Conservation (phyloP, 2,329 filamentous ascomycete species). For the Stachybotrys chlorohalonatus region DNA sequence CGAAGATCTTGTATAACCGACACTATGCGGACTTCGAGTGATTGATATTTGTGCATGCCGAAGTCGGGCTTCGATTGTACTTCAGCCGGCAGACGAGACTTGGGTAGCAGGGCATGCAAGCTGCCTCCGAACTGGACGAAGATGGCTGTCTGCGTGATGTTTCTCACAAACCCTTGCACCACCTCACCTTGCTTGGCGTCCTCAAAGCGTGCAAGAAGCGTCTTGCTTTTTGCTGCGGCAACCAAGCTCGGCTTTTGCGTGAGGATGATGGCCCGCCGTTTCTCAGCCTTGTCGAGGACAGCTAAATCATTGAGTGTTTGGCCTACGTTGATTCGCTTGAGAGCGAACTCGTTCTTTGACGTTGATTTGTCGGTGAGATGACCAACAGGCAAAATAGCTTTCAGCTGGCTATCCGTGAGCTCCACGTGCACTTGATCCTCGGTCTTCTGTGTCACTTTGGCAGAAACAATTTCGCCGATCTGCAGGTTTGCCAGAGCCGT, state of each 20-base stretch:
- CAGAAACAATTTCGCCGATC: constrained; percentile 66
- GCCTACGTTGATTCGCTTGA: constrained; percentile 77
- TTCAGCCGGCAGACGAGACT: constrained; percentile 66
- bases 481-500: constrained; percentile 65
- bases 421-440: constrained; percentile 70
- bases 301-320: constrained; percentile 76
- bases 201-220: constrained; percentile 61
- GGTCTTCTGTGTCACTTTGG: constrained; percentile 73
- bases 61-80: constrained; percentile 62
- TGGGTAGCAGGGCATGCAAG: constrained; percentile 71
- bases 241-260: constrained; percentile 79
- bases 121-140: constrained; percentile 84
- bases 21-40: constrained; percentile 62
- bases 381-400: constrained; percentile 64
- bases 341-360: constrained; percentile 65
- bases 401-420: constrained; percentile 62
- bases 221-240: constrained; percentile 62
- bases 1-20: constrained; percentile 62
- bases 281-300: constrained; percentile 76
- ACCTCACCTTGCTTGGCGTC: constrained; percentile 61
- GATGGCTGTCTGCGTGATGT: constrained; percentile 70
- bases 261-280: constrained; percentile 65
- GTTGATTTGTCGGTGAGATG: constrained; percentile 80
- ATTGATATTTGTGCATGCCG: constrained; percentile 68
- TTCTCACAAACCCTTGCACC: constrained; percentile 73